A percentile compares a stretch with the other conserved stretches of the same genome.
phyloP scores from a whole-genome alignment of 495 filamentous ascomycete species.

The Sphaerosporella brunnea region DNA sequence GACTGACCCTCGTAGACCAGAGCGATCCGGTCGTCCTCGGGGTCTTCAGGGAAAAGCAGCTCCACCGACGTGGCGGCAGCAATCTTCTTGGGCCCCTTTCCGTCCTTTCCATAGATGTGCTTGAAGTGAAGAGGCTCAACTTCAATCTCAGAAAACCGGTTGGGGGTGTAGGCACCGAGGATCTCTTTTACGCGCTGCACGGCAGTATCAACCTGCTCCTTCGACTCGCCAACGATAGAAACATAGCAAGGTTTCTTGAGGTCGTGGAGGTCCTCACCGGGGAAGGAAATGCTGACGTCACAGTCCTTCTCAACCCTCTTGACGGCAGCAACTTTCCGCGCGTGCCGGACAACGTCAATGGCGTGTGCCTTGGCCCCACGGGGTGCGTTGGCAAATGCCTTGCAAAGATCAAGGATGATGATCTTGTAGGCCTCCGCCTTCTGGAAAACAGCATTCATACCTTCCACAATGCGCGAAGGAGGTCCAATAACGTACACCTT shows the following conservation, averaged over 20 bases:
- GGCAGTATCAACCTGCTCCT: constrained; percentile 28
- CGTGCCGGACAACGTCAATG: constrained; percentile 65
- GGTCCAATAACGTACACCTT: constrained; percentile 71
- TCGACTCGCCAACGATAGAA: constrained; percentile 13
- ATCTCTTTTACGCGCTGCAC: constrained; percentile 10
- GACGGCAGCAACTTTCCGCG: constrained; percentile 57
- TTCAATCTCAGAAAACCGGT: constrained; percentile 40
- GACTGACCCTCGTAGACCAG: constrained; percentile 30
- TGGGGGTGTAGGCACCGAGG: constrained; percentile 29
- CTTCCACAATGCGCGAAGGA: constrained; percentile 47
- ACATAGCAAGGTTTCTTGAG: constrained; percentile 12
- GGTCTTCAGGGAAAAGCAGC: constrained; percentile 19
- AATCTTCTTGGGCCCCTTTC: constrained; percentile 16
- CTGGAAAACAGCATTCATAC: constrained; percentile 47
- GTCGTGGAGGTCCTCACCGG: constrained; percentile 30
- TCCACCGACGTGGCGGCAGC: constrained; percentile 11
- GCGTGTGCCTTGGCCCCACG: constrained; percentile 57
- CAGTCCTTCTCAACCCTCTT: constrained; percentile 58
- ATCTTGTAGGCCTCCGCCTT: not conserved
- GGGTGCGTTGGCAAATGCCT: constrained; percentile 55
- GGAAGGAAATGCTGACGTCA: constrained; percentile 64
- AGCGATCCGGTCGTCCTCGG: constrained; percentile 19
- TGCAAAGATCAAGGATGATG: constrained; percentile 51
- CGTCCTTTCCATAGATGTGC: constrained; percentile 21
- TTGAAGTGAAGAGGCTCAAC: constrained; percentile 24